Evolutionary conservation across 441 rosid species (phyloP).

Genomic region (Populus hybrid): DNA sequence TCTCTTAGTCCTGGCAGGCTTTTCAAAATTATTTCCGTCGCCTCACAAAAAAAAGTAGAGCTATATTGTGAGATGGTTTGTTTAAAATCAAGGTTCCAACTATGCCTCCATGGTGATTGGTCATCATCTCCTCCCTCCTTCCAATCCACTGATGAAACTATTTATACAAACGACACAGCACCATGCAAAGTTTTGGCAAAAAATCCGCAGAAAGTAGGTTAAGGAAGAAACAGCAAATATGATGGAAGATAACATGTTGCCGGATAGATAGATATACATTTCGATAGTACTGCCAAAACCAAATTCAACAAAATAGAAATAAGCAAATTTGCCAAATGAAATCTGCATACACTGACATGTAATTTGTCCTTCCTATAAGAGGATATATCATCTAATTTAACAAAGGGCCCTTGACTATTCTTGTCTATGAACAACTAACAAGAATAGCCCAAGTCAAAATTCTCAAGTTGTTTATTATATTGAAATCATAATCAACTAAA

Average conservation of each 20-base stretch:
- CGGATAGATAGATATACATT: neutral
- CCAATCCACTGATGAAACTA: neutral
- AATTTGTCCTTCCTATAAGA: constrained; percentile 32
- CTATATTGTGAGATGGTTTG: neutral
- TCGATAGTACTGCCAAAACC: neutral
- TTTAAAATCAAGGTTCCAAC: neutral
- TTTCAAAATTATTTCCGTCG: too few relatives aligned
- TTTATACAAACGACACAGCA: neutral
- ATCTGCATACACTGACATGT: constrained; percentile 27
- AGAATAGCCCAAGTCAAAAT: constrained; percentile 43
- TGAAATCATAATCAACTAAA: constrained; percentile 36
- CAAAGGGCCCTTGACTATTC: constrained; percentile 27
- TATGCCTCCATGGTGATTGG: neutral
- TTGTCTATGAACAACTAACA: constrained; percentile 37
- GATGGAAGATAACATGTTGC: neutral
- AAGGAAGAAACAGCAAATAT: neutral
- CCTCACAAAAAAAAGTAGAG: neutral
- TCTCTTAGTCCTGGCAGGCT: too few relatives aligned
- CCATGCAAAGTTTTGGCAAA: neutral
- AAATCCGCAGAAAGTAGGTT: neutral
- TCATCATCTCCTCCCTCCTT: neutral
- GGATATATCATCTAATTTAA: constrained; percentile 24
- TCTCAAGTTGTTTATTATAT: constrained; percentile 45
- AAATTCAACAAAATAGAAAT: constrained; percentile 7
- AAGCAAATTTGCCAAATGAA: constrained; percentile 29